These are phyloP conservation scores for Chaetomium strumarium DNA, from an alignment of 2,329 filamentous ascomycete genomes.

Conservation along the genomic window DNA sequence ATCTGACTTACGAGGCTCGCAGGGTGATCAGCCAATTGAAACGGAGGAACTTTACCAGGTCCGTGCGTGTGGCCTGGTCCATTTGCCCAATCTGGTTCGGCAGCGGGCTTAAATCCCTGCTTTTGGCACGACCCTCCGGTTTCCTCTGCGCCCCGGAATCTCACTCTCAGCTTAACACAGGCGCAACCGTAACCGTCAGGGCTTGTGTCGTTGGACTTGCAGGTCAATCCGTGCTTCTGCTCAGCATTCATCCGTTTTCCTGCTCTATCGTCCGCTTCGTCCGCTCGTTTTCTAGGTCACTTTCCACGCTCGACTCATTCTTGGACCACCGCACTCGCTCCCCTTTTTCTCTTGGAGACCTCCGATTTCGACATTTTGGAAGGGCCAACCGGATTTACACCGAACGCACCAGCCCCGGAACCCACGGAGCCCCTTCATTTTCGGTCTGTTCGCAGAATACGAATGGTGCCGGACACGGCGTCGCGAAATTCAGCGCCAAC, in stretches of 20 bases:
- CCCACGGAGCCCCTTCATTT: background rate
- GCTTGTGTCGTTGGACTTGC: background rate
- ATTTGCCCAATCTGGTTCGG: constrained; percentile 7
- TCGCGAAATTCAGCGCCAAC: background rate
- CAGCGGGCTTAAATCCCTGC: constrained; percentile 6
- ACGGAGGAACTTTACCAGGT: background rate
- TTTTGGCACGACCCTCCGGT: background rate
- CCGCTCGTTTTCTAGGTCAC: background rate
- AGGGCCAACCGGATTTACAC: background rate
- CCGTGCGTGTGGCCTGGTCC: background rate
- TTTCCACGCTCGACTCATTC: background rate
- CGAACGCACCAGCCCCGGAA: background rate
- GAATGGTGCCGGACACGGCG: background rate
- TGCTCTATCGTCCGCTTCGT: background rate
- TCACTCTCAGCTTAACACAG: constrained; percentile 1
- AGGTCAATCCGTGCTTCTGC: background rate
- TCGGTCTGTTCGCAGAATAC: background rate
- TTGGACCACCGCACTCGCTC: background rate
- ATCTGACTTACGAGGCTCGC: constrained; percentile 1
- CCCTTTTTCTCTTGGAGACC: background rate
- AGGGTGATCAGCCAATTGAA: background rate
- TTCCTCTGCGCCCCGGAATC: background rate
- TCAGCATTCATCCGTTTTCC: background rate
- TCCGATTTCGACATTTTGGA: background rate
- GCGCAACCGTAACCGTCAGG: background rate